Conservation (phyloP, 345 rosid genomes). For the Moringa oleifera region DNA sequence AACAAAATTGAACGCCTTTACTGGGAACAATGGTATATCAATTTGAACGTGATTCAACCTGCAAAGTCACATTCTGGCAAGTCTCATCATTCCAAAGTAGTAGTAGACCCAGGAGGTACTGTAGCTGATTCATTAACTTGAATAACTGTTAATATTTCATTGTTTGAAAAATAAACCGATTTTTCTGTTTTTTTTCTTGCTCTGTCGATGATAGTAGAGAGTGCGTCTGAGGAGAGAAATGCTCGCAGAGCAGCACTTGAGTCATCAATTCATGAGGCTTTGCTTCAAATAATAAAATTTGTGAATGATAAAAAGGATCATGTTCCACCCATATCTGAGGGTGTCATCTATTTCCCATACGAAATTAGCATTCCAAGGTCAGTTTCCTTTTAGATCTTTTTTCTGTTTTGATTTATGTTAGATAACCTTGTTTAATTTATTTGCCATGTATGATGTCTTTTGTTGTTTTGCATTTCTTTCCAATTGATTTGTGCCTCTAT, state of each 20-base stretch:
- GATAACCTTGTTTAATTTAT: constrained; percentile 6
- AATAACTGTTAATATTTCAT: neutral
- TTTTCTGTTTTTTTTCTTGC: neutral
- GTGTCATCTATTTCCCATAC: constrained; percentile 68
- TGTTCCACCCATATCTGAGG: constrained; percentile 79
- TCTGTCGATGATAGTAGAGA: constrained; percentile 30
- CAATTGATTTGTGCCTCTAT: neutral
- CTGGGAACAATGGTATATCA: constrained; percentile 95
- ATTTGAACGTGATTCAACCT: constrained; percentile 74
- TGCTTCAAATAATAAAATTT: constrained; percentile 87
- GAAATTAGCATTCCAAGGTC: constrained; percentile 88
- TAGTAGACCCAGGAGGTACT: constrained; percentile 69
- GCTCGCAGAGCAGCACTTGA: constrained; percentile 69
- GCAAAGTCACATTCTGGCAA: constrained; percentile 46
- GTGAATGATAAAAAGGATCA: constrained; percentile 96
- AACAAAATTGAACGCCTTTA: constrained; percentile 56
- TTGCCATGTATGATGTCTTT: neutral
- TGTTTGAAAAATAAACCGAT: neutral
- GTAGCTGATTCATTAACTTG: neutral
- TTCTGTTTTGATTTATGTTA: neutral
- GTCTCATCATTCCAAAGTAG: constrained; percentile 56
- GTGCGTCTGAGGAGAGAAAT: constrained; percentile 53
- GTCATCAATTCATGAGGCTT: constrained; percentile 69
- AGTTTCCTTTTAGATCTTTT: constrained; percentile 20
- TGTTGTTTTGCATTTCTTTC: neutral